Evolutionary conservation across 768 basidiomycete species (phyloP).

Genomic region (Lentinula detonsa): DNA sequence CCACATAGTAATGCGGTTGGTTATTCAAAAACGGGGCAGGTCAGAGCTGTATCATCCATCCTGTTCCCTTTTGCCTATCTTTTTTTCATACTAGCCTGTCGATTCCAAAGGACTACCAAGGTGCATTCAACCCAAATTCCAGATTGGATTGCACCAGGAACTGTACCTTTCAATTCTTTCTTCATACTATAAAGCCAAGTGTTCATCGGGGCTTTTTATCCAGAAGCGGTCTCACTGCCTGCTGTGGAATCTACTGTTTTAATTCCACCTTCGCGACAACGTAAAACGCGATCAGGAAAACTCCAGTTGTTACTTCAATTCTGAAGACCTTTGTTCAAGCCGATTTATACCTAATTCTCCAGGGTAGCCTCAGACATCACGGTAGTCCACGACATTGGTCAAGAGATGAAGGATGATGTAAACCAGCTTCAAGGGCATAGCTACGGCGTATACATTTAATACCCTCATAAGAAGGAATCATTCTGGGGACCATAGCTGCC

Average conservation of each 20-base stretch:
- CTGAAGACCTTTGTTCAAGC: not conserved
- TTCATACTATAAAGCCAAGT: slow-evolving; percentile 44
- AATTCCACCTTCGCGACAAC: slow-evolving; percentile 17
- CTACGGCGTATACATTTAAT: slow-evolving; percentile 30
- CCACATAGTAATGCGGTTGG: slow-evolving; percentile 65
- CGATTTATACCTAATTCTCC: slow-evolving; percentile 12
- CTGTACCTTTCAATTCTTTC: slow-evolving; percentile 23
- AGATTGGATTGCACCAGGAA: slow-evolving; percentile 68
- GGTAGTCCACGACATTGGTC: slow-evolving; percentile 1
- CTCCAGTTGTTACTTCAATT: not conserved
- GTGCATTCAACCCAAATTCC: slow-evolving; percentile 33
- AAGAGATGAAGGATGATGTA: not conserved
- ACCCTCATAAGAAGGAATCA: slow-evolving; percentile 58
- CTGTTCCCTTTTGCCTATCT: too few relatives aligned
- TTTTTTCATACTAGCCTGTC: not conserved
- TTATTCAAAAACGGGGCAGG: slow-evolving; percentile 52
- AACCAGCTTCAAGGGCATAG: too few relatives aligned
- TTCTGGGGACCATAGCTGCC: slow-evolving; percentile 61
- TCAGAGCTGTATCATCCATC: slow-evolving; percentile 27
- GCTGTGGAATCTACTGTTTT: not conserved
- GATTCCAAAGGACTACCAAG: slow-evolving; percentile 33
- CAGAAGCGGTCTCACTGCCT: slow-evolving; percentile 34
- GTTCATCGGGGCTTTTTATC: slow-evolving; percentile 58
- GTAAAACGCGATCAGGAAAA: not conserved
- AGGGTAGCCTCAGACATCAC: slow-evolving; percentile 17